Percentiles rank a stretch among this genome's conserved stretches.
phyloP scores from a whole-genome alignment of 1,284 basidiomycete genomes.

The Fomitopsis palustris region DNA sequence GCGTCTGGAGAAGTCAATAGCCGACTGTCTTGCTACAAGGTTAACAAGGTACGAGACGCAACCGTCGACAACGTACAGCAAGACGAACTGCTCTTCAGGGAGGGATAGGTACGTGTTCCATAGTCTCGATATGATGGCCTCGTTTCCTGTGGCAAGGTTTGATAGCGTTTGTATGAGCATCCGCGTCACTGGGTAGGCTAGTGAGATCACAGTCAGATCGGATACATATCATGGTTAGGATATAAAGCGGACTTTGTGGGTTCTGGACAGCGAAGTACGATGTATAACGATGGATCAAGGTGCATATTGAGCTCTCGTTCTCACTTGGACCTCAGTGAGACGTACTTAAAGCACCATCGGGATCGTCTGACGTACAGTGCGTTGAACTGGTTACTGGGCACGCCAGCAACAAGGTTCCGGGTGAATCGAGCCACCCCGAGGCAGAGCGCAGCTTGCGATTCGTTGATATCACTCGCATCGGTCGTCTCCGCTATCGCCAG shows the following conservation, averaged over 20 bases:
- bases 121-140: slow-evolving; percentile 46
- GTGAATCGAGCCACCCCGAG: slow-evolving; percentile 66
- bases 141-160: slow-evolving; percentile 71
- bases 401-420: slow-evolving; percentile 70
- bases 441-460: slow-evolving; percentile 32
- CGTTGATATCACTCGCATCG: slow-evolving; percentile 20
- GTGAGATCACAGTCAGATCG: neutral
- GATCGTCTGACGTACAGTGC: slow-evolving; percentile 45
- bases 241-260: slow-evolving; percentile 40
- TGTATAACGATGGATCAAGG: slow-evolving; percentile 62
- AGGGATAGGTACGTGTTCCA: slow-evolving; percentile 64
- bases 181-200: slow-evolving; percentile 55
- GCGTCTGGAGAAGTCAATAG: slow-evolving; percentile 67
- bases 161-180: slow-evolving; percentile 68
- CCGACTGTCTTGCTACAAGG: slow-evolving; percentile 45
- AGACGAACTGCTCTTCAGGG: slow-evolving; percentile 69
- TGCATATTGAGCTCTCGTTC: slow-evolving; percentile 59
- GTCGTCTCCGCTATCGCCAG: slow-evolving; percentile 44
- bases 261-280: slow-evolving; percentile 63
- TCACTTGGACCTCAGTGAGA: slow-evolving; percentile 36
- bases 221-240: neutral
- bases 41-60: neutral
- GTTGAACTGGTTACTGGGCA: slow-evolving; percentile 57
- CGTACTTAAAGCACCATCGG: neutral
- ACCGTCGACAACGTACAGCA: slow-evolving; percentile 48